Conservation (phyloP, 2,329 filamentous ascomycete genomes). For the Myotisia sp. region DNA sequence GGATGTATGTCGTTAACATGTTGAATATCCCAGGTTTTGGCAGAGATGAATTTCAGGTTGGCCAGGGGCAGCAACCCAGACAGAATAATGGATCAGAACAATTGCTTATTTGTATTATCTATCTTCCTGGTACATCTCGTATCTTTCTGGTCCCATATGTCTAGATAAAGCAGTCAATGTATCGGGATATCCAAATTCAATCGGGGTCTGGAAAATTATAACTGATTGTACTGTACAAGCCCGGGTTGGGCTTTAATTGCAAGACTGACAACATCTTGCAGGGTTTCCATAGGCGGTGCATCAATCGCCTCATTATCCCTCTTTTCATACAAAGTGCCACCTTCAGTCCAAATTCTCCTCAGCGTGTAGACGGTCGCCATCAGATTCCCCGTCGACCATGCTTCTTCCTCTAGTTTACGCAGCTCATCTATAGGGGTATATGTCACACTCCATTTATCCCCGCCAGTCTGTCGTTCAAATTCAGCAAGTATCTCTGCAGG, state of each 20-base stretch:
- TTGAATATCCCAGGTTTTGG: no score
- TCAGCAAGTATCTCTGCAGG: constrained; percentile 49
- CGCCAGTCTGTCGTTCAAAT: constrained; percentile 51
- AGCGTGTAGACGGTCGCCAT: constrained; percentile 45
- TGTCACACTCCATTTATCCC: constrained; percentile 37
- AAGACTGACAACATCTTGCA: constrained; percentile 34
- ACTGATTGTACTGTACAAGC: no score
- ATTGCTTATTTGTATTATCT: background rate
- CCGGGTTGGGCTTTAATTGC: background rate
- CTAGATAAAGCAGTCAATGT: no score
- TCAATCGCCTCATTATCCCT: constrained; percentile 51
- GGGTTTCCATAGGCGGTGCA: constrained; percentile 38
- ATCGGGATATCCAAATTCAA: no score
- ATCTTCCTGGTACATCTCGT: background rate
- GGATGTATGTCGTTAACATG: no score
- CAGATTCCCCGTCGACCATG: constrained; percentile 41
- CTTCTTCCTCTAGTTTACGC: constrained; percentile 42
- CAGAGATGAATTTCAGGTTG: no score
- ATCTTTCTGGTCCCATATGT: no score
- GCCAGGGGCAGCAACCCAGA: no score
- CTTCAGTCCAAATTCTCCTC: constrained; percentile 57
- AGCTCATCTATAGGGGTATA: constrained; percentile 42
- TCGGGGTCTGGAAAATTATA: no score
- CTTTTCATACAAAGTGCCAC: constrained; percentile 55
- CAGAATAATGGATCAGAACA: no score